Evolutionary conservation across 768 basidiomycete species (phyloP), one percentile per base, ranked within the genome.

Genomic region (Boletus vinaceobasis): DNA sequence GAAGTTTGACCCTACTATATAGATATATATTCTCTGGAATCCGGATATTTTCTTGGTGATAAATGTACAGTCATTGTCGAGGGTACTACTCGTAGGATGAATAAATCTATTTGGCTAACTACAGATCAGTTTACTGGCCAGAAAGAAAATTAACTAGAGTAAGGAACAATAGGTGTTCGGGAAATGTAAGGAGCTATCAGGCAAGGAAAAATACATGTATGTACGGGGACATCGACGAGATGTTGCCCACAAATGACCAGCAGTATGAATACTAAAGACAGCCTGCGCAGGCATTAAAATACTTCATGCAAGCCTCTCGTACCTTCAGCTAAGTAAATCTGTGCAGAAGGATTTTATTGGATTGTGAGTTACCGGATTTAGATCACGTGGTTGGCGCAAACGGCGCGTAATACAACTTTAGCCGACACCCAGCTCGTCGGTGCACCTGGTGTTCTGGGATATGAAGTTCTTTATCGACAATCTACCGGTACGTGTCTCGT

Each of bases 391-490:
- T 32, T 36, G 14, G 21, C 23, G 14, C 47, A n/a, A 17, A 26
- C 11, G 17, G 26, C 9, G 43, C 26, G 26, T n/a, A 43, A 10
- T 27, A 17, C 42, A 27, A 10, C 26, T 17, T 43, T 23, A 36
- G 48, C 19, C 21, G 7, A 38, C 52, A 50, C 8, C n/a, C 29
- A 17, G 1, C 43, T 38, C 19, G 13, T 55, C 8, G 13, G 44
- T 46, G 23, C 35, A 40, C 38, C 13, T 15, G 19, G 32, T 19
- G 21, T 46, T 26, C 15, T 26, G 26, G 39, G 61, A 33, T 45
- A 93, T 93, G 90, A 89, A 87, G 74, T 91, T 93, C 74, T 80
- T 75, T 61, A 88, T 92, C 58, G 90, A 90, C 70, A 85, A 89
- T 66, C 71, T 91, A 55, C 87, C 87, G 57, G 91, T 91, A 58